These are phyloP conservation scores for Corinectria fuckeliana DNA, from an alignment of 2,329 filamentous ascomycete species.

Conservation along the genomic window DNA sequence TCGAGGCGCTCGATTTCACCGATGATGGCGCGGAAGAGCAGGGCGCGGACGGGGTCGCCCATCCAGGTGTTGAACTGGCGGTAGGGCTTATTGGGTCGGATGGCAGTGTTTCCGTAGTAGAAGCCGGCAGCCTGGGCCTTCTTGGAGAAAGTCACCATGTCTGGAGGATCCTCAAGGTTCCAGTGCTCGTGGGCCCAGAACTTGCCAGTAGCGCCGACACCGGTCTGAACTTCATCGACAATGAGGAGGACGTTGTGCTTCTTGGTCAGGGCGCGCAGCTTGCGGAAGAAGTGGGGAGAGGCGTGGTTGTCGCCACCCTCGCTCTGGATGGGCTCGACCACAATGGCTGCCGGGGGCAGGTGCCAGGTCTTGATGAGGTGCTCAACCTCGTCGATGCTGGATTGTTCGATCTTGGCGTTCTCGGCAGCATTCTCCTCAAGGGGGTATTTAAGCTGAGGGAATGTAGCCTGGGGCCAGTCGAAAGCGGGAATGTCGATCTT, in stretches of 20 bases:
- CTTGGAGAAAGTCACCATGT: slow-evolving; percentile 96
- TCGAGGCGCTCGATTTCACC: slow-evolving; percentile 78
- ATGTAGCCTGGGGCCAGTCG: slow-evolving; percentile 91
- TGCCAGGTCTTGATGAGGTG: slow-evolving; percentile 80
- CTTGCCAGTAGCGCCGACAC: slow-evolving; percentile 88
- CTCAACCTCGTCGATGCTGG: slow-evolving; percentile 84
- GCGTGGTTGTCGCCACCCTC: slow-evolving; percentile 97
- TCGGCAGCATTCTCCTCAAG: slow-evolving; percentile 80
- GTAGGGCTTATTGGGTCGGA: slow-evolving; percentile 91
- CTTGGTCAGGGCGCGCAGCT: slow-evolving; percentile 79
- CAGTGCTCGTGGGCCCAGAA: slow-evolving; percentile 99
- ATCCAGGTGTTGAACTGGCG: slow-evolving; percentile 98
- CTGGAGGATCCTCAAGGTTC: slow-evolving; percentile 78
- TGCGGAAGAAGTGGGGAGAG: slow-evolving; percentile 83
- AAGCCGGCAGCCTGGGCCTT: slow-evolving; percentile 94
- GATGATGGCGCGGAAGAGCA: slow-evolving; percentile 87
- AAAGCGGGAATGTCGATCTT: slow-evolving; percentile 95
- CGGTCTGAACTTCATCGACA: slow-evolving; percentile 93
- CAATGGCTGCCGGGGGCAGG: slow-evolving; percentile 78
- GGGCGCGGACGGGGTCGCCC: slow-evolving; percentile 84
- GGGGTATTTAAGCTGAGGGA: slow-evolving; percentile 86
- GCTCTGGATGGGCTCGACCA: slow-evolving; percentile 91
- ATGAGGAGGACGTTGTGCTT: slow-evolving; percentile 83
- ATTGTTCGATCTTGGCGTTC: slow-evolving; percentile 82
- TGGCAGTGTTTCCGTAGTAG: slow-evolving; percentile 81